A percentile compares a stretch with the other conserved stretches of the same genome.
These are phyloP conservation scores for Macrotyloma uniflorum DNA, from an alignment of 306 rosid species.

Conservation along the genomic window DNA sequence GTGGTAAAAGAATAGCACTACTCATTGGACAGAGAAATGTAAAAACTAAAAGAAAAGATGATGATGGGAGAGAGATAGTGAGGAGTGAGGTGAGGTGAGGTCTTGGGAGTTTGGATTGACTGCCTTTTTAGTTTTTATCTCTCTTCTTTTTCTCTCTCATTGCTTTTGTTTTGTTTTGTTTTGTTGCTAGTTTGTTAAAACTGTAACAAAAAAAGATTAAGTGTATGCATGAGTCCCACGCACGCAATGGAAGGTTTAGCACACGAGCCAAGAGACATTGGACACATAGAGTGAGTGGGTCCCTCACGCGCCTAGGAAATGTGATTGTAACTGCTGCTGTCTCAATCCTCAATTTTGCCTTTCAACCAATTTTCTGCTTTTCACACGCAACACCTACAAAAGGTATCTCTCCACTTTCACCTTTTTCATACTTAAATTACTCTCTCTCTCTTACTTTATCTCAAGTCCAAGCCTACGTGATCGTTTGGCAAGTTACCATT, in stretches of 20 bases:
- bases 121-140: slow-evolving; percentile 39
- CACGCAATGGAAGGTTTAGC: background rate
- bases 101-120: slow-evolving; percentile 52
- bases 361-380: slow-evolving; percentile 66
- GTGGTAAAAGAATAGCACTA: background rate
- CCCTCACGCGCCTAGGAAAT: slow-evolving; percentile 39
- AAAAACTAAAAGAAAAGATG: slow-evolving; percentile 17
- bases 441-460: slow-evolving; percentile 46
- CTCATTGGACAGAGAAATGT: slow-evolving; percentile 37
- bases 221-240: slow-evolving; percentile 22
- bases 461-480: slow-evolving; percentile 39
- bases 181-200: slow-evolving; percentile 26
- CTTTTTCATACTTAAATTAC: slow-evolving; percentile 62
- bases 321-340: slow-evolving; percentile 35
- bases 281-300: background rate
- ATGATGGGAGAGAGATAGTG: slow-evolving; percentile 41
- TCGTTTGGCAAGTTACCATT: slow-evolving; percentile 56
- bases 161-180: slow-evolving; percentile 34
- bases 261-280: slow-evolving; percentile 6
- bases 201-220: slow-evolving; percentile 36
- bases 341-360: slow-evolving; percentile 33
- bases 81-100: slow-evolving; percentile 24
- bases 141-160: background rate
- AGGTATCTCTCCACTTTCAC: slow-evolving; percentile 71
- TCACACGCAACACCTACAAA: slow-evolving; percentile 80